phyloP scores from a whole-genome alignment of 2,329 filamentous ascomycete species.

The Cladorrhinum sp. region DNA sequence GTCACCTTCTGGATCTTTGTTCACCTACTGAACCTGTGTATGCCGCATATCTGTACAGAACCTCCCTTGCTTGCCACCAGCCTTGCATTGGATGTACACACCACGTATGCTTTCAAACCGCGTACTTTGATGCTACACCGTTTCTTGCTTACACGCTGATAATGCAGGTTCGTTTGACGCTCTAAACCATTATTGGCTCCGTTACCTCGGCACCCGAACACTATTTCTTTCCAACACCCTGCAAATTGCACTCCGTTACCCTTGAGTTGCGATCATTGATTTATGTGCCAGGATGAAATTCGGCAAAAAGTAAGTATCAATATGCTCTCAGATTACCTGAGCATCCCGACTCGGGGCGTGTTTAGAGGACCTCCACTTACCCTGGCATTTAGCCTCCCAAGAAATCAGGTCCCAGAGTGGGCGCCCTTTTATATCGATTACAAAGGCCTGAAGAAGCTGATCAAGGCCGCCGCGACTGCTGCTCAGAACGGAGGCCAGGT shows the following conservation, averaged over 20 bases:
- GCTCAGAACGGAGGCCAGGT: slow-evolving; percentile 68
- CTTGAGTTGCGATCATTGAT: neutral
- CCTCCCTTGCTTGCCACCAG: neutral
- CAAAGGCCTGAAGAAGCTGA: slow-evolving; percentile 89
- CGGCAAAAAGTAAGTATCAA: slow-evolving; percentile 33
- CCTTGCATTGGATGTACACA: no score
- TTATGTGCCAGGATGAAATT: slow-evolving; percentile 34
- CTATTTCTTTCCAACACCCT: neutral
- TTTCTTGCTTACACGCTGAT: neutral
- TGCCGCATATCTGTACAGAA: neutral
- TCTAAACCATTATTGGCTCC: neutral
- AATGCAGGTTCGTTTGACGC: neutral
- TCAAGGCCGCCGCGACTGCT: slow-evolving; percentile 72
- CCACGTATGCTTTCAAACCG: neutral
- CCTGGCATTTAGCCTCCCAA: slow-evolving; percentile 55
- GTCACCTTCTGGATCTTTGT: neutral
- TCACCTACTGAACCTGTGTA: neutral
- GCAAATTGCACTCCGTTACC: neutral
- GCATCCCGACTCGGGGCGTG: neutral
- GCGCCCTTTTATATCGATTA: slow-evolving; percentile 82
- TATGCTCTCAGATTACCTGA: neutral
- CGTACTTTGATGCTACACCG: neutral
- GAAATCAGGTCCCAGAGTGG: slow-evolving; percentile 87
- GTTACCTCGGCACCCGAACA: neutral
- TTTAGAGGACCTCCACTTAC: slow-evolving; percentile 18